These are phyloP conservation scores for Ceratocystis smalleyi DNA, from an alignment of 2,329 filamentous ascomycete genomes.

Conservation along the genomic window DNA sequence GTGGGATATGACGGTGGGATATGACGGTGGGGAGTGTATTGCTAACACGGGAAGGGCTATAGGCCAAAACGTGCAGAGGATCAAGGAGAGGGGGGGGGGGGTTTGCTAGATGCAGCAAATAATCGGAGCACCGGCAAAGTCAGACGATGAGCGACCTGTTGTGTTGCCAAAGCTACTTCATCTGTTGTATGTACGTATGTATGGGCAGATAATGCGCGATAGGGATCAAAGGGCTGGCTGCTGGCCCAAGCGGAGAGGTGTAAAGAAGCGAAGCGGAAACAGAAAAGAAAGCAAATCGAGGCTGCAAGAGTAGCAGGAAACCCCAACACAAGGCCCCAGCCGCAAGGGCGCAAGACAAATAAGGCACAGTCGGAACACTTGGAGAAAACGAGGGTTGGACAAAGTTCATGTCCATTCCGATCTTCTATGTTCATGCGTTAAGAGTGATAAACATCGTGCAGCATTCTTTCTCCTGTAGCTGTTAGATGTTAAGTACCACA, in stretches of 20 bases:
- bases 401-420: not conserved
- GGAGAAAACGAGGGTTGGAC: not conserved
- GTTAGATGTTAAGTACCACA: no score
- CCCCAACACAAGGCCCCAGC: not conserved
- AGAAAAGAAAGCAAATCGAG: not conserved
- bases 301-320: not conserved
- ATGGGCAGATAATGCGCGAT: not conserved
- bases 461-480: not conserved
- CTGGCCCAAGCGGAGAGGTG: not conserved
- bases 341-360: not conserved
- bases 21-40: conserved; percentile 1
- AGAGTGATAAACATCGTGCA: not conserved
- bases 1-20: no score
- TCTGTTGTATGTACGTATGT: not conserved
- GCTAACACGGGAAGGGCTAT: not conserved
- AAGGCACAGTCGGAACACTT: not conserved
- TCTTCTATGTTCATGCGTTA: not conserved
- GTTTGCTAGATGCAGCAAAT: not conserved
- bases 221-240: no score
- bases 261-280: not conserved
- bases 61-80: not conserved
- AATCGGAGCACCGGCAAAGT: not conserved
- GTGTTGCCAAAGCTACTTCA: not conserved
- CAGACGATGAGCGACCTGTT: not conserved
- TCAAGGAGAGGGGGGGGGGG: not conserved